Base-by-base conservation (phyloP, 192 early-diverging fungal species). In the Coemansia sp. region DNA sequence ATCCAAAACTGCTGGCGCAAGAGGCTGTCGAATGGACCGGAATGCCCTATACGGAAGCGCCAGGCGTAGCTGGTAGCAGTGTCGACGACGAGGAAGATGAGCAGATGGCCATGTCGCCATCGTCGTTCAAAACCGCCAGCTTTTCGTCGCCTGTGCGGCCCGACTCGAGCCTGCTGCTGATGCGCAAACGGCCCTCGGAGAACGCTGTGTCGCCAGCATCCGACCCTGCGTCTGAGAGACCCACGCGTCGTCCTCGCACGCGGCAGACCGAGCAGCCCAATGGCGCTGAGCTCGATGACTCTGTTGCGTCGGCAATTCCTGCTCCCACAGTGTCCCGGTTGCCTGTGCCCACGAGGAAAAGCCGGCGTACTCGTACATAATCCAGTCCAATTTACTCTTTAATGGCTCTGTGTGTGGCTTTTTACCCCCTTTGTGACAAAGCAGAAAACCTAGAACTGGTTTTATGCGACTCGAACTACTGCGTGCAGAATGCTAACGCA, bases 111-210 rank as follows among this genome's bases (percentile, higher is more conserved):
- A 41, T 42, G 36, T 16, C 34, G 52, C 42, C 39, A 4, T 14
- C 31, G 44, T 40, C 45, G 37, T 21, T 15, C n/a, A 40, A 10
- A 11, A 17, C 47, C 3, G 20, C 43, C n/a, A 20, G 17, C 14
- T 26, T 28, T 28, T 47, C 45, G 45, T 47, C 45, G 45, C 45
- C 45, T 12, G 9, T 28, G n/a, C 32, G 21, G 21, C n/a, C 57
- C 46, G 23, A 43, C 1, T 46, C n/a, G 45, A 39, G 11, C 17
- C 41, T 36, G 20, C 48, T 58, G 32, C 32, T 45, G 32, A 26
- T 26, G 23, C 62, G 58, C 51, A 76, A 76, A 51, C 56, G 66
- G n/a, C 30, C 62, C 20, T 69, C 73, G 0, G 65, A 75, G 0
- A 31, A 3, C n/a, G 57, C 32, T 0, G 40, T 40, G 12, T 59